Base-by-base conservation (phyloP, 2,329 filamentous ascomycete genomes). In the Pseudogymnoascus sp. region DNA sequence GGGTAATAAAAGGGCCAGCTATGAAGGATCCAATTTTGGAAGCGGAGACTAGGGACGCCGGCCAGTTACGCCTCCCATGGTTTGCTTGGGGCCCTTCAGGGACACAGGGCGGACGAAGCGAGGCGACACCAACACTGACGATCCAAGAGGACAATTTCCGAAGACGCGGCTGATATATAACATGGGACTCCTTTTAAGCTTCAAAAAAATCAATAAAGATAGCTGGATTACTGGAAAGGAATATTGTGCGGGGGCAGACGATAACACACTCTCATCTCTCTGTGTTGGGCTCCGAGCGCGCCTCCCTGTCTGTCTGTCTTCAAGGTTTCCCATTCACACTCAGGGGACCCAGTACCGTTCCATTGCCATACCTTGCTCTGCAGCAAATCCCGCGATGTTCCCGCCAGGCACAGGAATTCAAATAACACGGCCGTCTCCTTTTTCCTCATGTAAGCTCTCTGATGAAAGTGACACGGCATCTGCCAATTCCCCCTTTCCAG, bases 371-470 rank as follows among this genome's bases (percentile, higher is more conserved):
- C 50, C 28, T 57, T 57, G 50, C 50, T 57, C 28, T 28, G 28
- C 28, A 57, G 50, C 50, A 57, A 57, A 57, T 57, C 28, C 50
- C 50, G 50, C 28, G 28, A 57, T 33, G 28, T 35, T 57, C 50
- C 28, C 50, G 50, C 47, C 50, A 57, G 50, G 50, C 50, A 57
- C 50, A 57, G 50, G 28, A 57, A 57, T 57, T 57, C 50, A 57
- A 33, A 57, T 57, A 57, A 57, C 50, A 57, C 50, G 15, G 28
- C 15, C 2, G 28, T 33, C 50, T 57, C 50, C 50, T 33, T 53
- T 57, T 53, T 57, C 17, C 50, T 44, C n/a, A 19, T 28, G 33
- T 57, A 57, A 35, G 50, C 50, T 57, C 50, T 35, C 28, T 19
- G 28, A 57, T 57, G 50, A 21, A 57, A 57, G 50, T 57, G 50